A percentile compares a stretch with the other conserved stretches of the same genome.
Evolutionary conservation across 2,329 filamentous ascomycete genomes (phyloP).

Genomic region (Talaromyces sp.): DNA sequence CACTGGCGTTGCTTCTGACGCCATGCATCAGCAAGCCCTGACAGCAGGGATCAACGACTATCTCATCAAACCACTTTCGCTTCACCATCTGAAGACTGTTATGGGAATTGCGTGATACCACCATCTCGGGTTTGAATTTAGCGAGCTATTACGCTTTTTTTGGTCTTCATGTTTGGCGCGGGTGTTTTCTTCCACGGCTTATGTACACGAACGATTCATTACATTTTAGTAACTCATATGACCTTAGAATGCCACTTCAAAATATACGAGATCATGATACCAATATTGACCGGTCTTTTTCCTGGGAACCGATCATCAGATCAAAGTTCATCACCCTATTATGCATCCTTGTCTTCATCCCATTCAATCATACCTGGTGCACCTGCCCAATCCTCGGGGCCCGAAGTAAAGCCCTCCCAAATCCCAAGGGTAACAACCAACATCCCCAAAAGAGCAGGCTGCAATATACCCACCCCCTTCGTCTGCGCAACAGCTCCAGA

Average conservation of each 20-base stretch:
- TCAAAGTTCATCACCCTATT: too few species aligned
- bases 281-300: too few species aligned
- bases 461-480: constrained; percentile 59
- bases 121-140: too few species aligned
- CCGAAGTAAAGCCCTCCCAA: constrained; percentile 14
- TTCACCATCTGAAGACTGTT: constrained; percentile 34
- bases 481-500: constrained; percentile 50
- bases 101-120: constrained; percentile 28
- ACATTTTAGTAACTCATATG: too few species aligned
- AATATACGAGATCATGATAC: too few species aligned
- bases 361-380: background rate
- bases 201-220: too few species aligned
- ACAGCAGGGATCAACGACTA: constrained; percentile 36
- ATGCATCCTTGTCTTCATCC: too few species aligned
- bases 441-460: constrained; percentile 59
- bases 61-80: constrained; percentile 36
- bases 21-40: constrained; percentile 34
- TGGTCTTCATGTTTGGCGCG: too few species aligned
- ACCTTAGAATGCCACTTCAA: too few species aligned
- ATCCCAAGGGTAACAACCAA: constrained; percentile 32
- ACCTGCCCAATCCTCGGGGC: constrained; percentile 7
- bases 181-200: too few species aligned
- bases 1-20: constrained; percentile 35
- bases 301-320: too few species aligned
- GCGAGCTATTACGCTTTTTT: background rate